phyloP scores from a whole-genome alignment of 2,329 filamentous ascomycete species.

The Lecanosticta acicola region DNA sequence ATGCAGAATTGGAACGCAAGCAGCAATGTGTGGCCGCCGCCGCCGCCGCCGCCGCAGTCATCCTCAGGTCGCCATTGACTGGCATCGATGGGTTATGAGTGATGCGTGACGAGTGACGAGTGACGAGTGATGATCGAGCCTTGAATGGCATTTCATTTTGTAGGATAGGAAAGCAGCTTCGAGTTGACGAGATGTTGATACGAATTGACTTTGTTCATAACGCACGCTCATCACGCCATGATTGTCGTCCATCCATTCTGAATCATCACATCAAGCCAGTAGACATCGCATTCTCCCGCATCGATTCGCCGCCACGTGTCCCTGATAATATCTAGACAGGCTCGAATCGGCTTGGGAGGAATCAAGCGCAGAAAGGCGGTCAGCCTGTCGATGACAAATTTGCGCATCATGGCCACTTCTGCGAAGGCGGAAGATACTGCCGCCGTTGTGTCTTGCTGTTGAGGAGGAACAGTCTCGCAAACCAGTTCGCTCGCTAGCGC shows the following conservation, averaged over 20 bases:
- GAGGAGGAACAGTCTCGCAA: constrained; percentile 11
- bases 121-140: no score
- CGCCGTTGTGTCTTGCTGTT: neutral
- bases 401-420: constrained; percentile 18
- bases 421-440: constrained; percentile 9
- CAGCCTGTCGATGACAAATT: constrained; percentile 18
- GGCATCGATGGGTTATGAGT: no score
- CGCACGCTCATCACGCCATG: constrained; percentile 45
- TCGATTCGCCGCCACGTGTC: constrained; percentile 52
- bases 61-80: no score
- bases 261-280: constrained; percentile 56
- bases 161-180: no score
- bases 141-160: no score
- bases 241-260: constrained; percentile 55
- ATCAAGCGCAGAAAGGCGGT: constrained; percentile 25
- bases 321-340: constrained; percentile 46
- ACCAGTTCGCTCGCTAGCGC: constrained; percentile 27
- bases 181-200: no score
- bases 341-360: constrained; percentile 49
- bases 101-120: no score
- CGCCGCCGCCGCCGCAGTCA: no score
- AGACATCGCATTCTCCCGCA: constrained; percentile 41
- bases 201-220: no score
- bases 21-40: no score
- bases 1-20: no score